These are phyloP conservation scores for Mycena chlorophos DNA, from an alignment of 768 basidiomycete species.

Conservation along the genomic window DNA sequence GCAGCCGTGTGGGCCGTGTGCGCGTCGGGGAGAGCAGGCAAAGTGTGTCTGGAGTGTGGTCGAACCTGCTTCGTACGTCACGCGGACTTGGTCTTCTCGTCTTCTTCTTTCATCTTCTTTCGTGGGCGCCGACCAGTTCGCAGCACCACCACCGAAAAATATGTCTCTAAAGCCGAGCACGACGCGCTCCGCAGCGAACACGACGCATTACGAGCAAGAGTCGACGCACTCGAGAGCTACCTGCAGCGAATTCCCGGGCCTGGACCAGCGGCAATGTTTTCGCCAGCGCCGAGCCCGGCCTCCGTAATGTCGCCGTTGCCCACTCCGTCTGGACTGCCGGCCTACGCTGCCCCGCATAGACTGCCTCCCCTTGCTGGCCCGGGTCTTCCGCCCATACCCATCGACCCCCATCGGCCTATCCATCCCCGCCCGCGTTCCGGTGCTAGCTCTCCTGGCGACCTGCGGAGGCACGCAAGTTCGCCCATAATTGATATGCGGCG, in stretches of 20 bases:
- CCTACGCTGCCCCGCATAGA: background rate
- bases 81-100: constrained; percentile 44
- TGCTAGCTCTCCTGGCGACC: background rate
- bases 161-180: constrained; percentile 52
- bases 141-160: constrained; percentile 45
- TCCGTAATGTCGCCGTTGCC: background rate
- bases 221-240: constrained; percentile 4
- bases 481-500: background rate
- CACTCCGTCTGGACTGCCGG: background rate
- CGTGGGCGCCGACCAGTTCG: background rate
- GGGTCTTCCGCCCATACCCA: background rate
- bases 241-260: background rate
- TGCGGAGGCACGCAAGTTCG: background rate
- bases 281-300: background rate
- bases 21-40: constrained; percentile 50
- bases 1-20: constrained; percentile 57
- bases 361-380: background rate
- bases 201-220: constrained; percentile 29
- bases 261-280: background rate
- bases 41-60: constrained; percentile 58
- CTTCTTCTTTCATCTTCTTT: constrained; percentile 7
- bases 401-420: background rate
- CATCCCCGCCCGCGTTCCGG: background rate
- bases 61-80: constrained; percentile 30
- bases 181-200: constrained; percentile 46